These are phyloP conservation scores for Prillingera fragicola DNA, from an alignment of 1,284 basidiomycete species.

Conservation along the genomic window DNA sequence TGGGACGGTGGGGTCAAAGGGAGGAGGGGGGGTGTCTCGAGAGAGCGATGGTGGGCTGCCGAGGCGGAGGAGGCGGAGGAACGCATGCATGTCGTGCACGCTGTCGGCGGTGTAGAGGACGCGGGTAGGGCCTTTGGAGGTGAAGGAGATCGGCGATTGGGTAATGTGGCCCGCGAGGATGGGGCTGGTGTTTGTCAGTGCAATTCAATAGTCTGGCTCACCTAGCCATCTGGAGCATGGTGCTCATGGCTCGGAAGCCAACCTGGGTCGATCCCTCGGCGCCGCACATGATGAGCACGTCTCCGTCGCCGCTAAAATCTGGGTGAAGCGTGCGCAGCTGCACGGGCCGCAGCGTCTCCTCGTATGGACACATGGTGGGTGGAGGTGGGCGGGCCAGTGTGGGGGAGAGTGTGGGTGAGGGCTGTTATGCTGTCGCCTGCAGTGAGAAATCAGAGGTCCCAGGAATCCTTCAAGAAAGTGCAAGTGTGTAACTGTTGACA, in stretches of 20 bases:
- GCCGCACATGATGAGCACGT: slow-evolving; percentile 11
- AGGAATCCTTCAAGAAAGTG: too few relatives aligned
- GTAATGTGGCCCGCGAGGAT: slow-evolving; percentile 3
- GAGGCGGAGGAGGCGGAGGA: slow-evolving; percentile 11
- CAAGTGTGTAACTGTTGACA: too few relatives aligned
- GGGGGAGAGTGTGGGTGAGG: too few relatives aligned
- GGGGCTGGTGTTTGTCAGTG: slow-evolving; percentile 4
- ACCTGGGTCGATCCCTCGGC: slow-evolving; percentile 1
- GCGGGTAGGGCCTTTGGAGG: neutral
- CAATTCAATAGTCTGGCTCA: too few relatives aligned
- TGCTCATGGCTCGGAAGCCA: slow-evolving; percentile 14
- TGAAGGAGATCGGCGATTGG: neutral
- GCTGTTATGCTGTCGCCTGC: too few relatives aligned
- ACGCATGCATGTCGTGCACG: slow-evolving; percentile 15
- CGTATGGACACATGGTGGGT: too few relatives aligned
- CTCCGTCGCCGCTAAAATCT: slow-evolving; percentile 13
- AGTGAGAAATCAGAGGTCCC: too few relatives aligned
- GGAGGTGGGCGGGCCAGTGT: too few relatives aligned
- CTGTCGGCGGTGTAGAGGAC: slow-evolving; percentile 7
- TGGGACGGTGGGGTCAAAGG: slow-evolving; percentile 10
- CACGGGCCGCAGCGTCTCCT: too few relatives aligned
- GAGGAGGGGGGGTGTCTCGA: neutral
- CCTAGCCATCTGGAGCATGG: slow-evolving; percentile 17
- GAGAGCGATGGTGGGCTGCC: slow-evolving; percentile 1
- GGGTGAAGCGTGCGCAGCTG: too few relatives aligned